Conservation (phyloP, 2,329 filamentous ascomycete genomes). For the Penicillium aurantiogriseum region DNA sequence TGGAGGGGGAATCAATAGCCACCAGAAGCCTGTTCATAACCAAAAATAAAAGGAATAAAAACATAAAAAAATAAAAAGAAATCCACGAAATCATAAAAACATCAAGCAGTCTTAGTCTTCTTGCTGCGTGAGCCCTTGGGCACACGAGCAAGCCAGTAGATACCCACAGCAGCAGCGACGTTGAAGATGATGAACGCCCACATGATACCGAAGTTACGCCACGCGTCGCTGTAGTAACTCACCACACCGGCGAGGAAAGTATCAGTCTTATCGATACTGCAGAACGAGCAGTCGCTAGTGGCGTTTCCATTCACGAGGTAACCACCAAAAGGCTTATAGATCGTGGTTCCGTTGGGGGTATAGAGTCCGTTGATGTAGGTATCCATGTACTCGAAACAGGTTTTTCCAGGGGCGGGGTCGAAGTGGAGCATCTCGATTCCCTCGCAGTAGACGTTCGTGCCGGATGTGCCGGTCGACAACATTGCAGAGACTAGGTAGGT, state of each 20-base stretch:
- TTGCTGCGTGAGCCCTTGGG: constrained; percentile 37
- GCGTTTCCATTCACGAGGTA: constrained; percentile 46
- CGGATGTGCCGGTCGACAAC: constrained; percentile 40
- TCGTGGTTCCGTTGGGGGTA: neutral
- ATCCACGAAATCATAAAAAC: neutral
- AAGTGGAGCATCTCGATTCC: constrained; percentile 34
- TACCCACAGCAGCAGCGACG: constrained; percentile 54
- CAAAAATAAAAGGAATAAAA: neutral
- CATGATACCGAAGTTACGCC: constrained; percentile 70
- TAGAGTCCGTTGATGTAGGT: constrained; percentile 35
- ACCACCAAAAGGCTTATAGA: constrained; percentile 30
- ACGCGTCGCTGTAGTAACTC: constrained; percentile 51
- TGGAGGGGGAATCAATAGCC: neutral
- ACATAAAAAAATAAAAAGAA: neutral
- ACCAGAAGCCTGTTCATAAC: neutral
- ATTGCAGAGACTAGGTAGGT: constrained; percentile 58
- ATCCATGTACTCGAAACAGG: constrained; percentile 56
- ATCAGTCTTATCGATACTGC: constrained; percentile 47
- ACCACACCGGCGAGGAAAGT: constrained; percentile 46
- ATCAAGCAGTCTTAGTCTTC: constrained; percentile 17
- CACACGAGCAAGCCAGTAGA: constrained; percentile 65
- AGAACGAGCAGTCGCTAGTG: constrained; percentile 52
- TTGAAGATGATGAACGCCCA: constrained; percentile 68
- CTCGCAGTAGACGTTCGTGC: constrained; percentile 32
- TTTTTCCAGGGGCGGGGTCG: constrained; percentile 56